These are phyloP conservation scores for Oryza coarctata DNA, from an alignment of 176 grass and related monocot species.

Conservation along the genomic window DNA sequence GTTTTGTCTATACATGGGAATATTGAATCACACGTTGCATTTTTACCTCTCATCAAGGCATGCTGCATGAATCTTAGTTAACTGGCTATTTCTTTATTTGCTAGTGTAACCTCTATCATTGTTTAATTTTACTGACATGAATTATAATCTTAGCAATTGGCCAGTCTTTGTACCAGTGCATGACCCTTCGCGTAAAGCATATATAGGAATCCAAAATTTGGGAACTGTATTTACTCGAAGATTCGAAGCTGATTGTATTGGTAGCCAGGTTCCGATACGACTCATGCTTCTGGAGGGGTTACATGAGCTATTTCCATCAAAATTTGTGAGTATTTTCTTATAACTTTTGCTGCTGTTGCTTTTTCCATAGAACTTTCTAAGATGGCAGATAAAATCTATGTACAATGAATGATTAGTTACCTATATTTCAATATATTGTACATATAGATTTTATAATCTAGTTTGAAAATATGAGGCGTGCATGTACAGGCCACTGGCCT, in stretches of 20 bases:
- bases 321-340: conserved; percentile 76
- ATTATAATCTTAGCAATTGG: conserved; percentile 80
- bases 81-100: neutral
- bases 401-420: neutral
- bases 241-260: conserved; percentile 96
- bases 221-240: conserved; percentile 90
- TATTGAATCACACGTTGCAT: conserved; percentile 12
- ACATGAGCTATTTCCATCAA: conserved; percentile 94
- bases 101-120: conserved; percentile 6
- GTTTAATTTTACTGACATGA: conserved; percentile 17
- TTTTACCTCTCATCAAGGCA: neutral
- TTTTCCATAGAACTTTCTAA: conserved; percentile 21
- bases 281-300: conserved; percentile 98
- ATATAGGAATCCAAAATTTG: conserved; percentile 96
- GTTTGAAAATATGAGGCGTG: neutral
- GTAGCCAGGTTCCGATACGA: conserved; percentile 88
- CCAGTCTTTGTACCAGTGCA: conserved; percentile 94
- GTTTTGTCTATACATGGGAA: neutral
- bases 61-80: conserved; percentile 20
- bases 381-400: neutral
- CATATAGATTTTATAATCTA: neutral
- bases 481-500: too few species aligned
- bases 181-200: conserved; percentile 90
- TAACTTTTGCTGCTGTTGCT: neutral
- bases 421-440: neutral